A percentile compares a stretch with the other conserved stretches of the same genome.
phyloP scores from a whole-genome alignment of 805 yeast genomes.

The Limtongozyma cylindracea region DNA sequence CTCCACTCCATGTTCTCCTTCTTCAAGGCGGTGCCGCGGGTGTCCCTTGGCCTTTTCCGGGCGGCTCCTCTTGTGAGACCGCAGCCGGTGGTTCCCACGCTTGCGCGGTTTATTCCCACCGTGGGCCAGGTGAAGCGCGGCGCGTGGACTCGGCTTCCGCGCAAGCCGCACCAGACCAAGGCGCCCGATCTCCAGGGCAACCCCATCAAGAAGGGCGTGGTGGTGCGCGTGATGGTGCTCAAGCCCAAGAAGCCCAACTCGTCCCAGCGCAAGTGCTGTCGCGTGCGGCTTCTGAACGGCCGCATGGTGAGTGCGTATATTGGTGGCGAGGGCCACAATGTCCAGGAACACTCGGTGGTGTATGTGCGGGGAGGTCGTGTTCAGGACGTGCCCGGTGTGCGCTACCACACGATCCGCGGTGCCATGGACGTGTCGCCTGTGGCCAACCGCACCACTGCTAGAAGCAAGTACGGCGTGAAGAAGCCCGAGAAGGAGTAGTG shows the following conservation, averaged over 20 bases:
- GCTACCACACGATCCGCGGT: slow-evolving; percentile 84
- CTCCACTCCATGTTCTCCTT: background rate
- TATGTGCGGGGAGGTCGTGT: slow-evolving; percentile 95
- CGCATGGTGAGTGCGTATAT: slow-evolving; percentile 76
- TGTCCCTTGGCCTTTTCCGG: too few species aligned
- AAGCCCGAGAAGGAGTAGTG: slow-evolving; percentile 25
- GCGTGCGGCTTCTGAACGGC: slow-evolving; percentile 84
- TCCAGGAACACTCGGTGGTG: slow-evolving; percentile 94
- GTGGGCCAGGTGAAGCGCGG: slow-evolving; percentile 60
- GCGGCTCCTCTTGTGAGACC: too few species aligned
- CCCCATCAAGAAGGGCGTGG: slow-evolving; percentile 87
- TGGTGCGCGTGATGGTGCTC: slow-evolving; percentile 75
- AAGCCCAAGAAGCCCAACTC: slow-evolving; percentile 98
- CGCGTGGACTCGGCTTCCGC: slow-evolving; percentile 21
- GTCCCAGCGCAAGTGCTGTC: slow-evolving; percentile 89
- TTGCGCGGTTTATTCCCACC: too few species aligned
- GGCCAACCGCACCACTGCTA: slow-evolving; percentile 69
- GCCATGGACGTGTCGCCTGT: slow-evolving; percentile 86
- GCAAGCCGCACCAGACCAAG: slow-evolving; percentile 22
- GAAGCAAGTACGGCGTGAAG: slow-evolving; percentile 89
- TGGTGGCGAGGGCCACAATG: slow-evolving; percentile 96
- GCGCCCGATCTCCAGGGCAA: slow-evolving; percentile 67
- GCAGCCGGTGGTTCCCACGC: too few species aligned
- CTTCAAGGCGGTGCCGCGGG: too few species aligned
- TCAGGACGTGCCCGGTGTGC: slow-evolving; percentile 96